Evolutionary conservation across 2,329 filamentous ascomycete genomes (phyloP), one percentile per base, ranked within the genome.

Genomic region (Pseudocercospora macadamiae): DNA sequence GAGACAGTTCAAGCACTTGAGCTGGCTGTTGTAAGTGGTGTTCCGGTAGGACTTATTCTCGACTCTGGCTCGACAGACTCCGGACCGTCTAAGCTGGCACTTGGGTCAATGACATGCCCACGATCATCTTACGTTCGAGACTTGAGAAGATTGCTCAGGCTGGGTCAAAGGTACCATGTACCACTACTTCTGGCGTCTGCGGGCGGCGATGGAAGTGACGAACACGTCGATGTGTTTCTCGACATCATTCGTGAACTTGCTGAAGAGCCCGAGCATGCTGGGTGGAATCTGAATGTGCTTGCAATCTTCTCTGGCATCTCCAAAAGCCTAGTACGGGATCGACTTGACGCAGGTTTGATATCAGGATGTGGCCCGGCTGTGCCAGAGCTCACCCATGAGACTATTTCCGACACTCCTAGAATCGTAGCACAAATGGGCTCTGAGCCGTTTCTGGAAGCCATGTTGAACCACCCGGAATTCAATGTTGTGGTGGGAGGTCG

Each of bases 161-260:
- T 54, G 1, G 36, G 34, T 25, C 23, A 16, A 14, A 64, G 53
- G 42, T 77, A 75, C 39, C 51, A 81, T 1, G 60, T 81, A 1
- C 74, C 75, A 0, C 55, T 82, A 0, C 67, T 82, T 3, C 76
- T 81, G 51, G 68, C 72, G 3, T 81, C 79, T 0, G 78, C 74
- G 0, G 81, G 80, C 0, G 80, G 81, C 0, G 79, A 80, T 62
- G 81, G 81, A 0, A 76, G 72, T 3, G 73, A 80, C 32, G 73
- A 73, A 1, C 79, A 82, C 59, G 78, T 82, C 0, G 55, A 70
- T 21, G 69, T 74, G 7, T 75, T 82, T 54, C 23, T 74, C 0
- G 68, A 76, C 1, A 77, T 82, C 6, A 72, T 81, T 21, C 21
- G 21, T 21, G 51, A 54, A 36, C 36, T 54, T 23, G 36, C 51